These are phyloP conservation scores for Podila clonocystis DNA, from an alignment of 192 early-diverging fungal genomes.

Conservation along the genomic window DNA sequence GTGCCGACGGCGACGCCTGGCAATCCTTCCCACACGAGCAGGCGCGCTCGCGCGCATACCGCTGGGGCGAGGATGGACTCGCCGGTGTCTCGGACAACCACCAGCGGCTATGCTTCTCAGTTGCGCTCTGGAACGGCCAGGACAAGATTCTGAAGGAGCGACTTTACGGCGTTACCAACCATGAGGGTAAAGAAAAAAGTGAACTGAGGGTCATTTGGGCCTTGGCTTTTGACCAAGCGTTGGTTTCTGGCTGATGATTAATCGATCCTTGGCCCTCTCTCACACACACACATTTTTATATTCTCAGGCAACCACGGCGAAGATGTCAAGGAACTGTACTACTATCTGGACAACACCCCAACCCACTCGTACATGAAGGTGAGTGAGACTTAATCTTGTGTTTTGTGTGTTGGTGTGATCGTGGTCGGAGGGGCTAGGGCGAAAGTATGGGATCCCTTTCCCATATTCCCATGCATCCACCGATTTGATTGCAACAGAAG, in stretches of 20 bases:
- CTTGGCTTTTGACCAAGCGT: background rate
- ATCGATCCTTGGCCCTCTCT: background rate
- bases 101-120: conserved; percentile 44
- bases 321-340: conserved; percentile 52
- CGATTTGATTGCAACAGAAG: no score
- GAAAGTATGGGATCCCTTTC: no score
- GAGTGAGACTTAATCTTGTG: background rate
- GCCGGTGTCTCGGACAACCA: conserved; percentile 46
- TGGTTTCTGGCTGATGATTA: background rate
- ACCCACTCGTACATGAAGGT: conserved; percentile 54
- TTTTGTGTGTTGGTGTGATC: no score
- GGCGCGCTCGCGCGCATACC: conserved; percentile 39
- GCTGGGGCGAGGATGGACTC: conserved; percentile 49
- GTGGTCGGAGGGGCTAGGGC: no score
- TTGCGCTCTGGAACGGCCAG: conserved; percentile 46
- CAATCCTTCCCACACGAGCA: conserved; percentile 43
- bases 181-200: conserved; percentile 20
- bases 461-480: no score
- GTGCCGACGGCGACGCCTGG: conserved; percentile 45
- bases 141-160: conserved; percentile 49
- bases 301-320: conserved; percentile 40
- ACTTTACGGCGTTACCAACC: conserved; percentile 43
- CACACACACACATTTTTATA: background rate
- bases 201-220: background rate
- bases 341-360: conserved; percentile 44